A percentile compares a stretch with the other conserved stretches of the same genome.
Evolutionary conservation across 1,139 yeast genomes (phyloP).

Genomic region (Suhomyces kunorum): DNA sequence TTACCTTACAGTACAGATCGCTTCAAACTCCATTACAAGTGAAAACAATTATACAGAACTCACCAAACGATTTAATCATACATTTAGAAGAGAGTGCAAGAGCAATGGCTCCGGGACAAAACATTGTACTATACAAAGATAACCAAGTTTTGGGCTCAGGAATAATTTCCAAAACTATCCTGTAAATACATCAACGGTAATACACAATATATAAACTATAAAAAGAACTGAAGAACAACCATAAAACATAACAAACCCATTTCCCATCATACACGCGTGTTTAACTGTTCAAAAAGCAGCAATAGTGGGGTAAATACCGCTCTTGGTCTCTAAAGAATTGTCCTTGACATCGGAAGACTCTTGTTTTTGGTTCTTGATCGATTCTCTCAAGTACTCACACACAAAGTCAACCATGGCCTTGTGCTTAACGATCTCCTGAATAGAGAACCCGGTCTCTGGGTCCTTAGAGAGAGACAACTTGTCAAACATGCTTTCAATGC

Average conservation of each 20-base stretch:
- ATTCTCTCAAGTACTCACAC: constrained; percentile 26
- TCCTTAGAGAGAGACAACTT: constrained; percentile 23
- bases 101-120: constrained; percentile 92
- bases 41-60: constrained; percentile 16
- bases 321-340: constrained; percentile 10
- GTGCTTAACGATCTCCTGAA: constrained; percentile 38
- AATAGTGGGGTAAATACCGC: constrained; percentile 42
- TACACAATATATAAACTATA: not conserved
- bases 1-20: constrained; percentile 63
- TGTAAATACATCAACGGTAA: constrained; percentile 8
- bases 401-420: constrained; percentile 39
- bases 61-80: constrained; percentile 25
- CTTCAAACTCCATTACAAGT: constrained; percentile 56
- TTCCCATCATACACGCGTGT: constrained; percentile 2
- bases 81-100: constrained; percentile 48
- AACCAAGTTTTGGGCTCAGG: constrained; percentile 83
- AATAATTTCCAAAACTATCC: constrained; percentile 23
- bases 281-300: constrained; percentile 36
- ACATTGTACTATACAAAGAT: constrained; percentile 67
- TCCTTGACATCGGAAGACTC: constrained; percentile 19
- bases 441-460: constrained; percentile 21
- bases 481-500: constrained; percentile 21
- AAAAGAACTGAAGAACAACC: constrained; percentile 6
- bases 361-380: constrained; percentile 14
- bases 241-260: constrained; percentile 2